Evolutionary conservation across 345 rosid genomes (phyloP).

Genomic region (Theobroma cacao): DNA sequence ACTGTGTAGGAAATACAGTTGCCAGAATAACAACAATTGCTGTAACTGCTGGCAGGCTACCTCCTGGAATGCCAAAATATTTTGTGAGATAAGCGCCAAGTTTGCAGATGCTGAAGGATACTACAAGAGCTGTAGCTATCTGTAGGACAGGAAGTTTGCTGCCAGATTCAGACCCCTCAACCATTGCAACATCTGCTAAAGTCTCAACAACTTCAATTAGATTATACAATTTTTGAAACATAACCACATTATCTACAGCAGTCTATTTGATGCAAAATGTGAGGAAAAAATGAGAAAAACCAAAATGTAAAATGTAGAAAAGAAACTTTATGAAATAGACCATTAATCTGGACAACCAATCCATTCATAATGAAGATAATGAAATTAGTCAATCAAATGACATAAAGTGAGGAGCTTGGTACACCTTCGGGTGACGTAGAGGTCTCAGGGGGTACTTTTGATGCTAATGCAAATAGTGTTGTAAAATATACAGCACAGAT

Average conservation of each 20-base stretch:
- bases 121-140: constrained; percentile 67
- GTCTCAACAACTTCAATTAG: background rate
- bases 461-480: constrained; percentile 71
- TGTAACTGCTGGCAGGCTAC: constrained; percentile 74
- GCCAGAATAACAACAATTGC: constrained; percentile 73
- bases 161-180: constrained; percentile 31
- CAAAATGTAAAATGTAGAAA: background rate
- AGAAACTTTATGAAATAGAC: background rate
- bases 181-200: constrained; percentile 40
- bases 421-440: constrained; percentile 46
- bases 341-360: background rate
- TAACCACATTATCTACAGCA: background rate
- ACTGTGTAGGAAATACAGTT: constrained; percentile 68
- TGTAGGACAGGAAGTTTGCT: constrained; percentile 58
- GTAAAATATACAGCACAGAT: constrained; percentile 81
- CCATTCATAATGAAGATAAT: background rate
- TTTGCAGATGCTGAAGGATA: constrained; percentile 85
- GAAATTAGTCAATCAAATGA: constrained; percentile 5
- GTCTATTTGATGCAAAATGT: background rate
- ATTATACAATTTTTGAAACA: background rate
- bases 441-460: constrained; percentile 69
- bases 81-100: constrained; percentile 45
- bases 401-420: background rate
- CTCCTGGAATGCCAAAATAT: constrained; percentile 62
- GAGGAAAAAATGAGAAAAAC: background rate